A percentile compares a stretch with the other conserved stretches of the same genome.
Conservation (phyloP, 305 asterid species). For the Ajuga reptans region DNA sequence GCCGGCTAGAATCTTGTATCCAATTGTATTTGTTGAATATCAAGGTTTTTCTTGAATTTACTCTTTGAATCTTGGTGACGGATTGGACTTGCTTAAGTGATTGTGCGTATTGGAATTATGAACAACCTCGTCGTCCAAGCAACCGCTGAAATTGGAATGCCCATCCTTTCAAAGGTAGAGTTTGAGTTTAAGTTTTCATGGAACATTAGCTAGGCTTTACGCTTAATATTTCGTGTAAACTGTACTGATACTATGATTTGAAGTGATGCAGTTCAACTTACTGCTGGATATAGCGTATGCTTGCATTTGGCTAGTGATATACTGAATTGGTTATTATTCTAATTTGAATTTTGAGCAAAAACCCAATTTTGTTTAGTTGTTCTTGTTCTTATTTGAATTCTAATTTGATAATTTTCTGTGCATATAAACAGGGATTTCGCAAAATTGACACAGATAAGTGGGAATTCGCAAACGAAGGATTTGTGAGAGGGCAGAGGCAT, state of each 20-base stretch:
- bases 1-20: not conserved
- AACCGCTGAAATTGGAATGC: constrained; percentile 32
- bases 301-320: constrained; percentile 12
- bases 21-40: too few relatives aligned
- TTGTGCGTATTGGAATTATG: not conserved
- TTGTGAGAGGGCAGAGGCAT: constrained; percentile 52
- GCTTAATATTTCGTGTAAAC: not conserved
- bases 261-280: constrained; percentile 16
- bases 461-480: constrained; percentile 67
- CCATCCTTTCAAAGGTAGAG: constrained; percentile 46
- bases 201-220: constrained; percentile 5
- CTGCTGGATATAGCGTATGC: constrained; percentile 11
- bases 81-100: not conserved
- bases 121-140: constrained; percentile 12
- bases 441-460: constrained; percentile 62
- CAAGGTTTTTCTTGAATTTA: not conserved
- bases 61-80: not conserved
- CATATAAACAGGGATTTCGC: constrained; percentile 58
- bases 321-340: not conserved
- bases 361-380: not conserved
- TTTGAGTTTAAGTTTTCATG: constrained; percentile 32
- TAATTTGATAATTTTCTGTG: not conserved
- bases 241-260: constrained; percentile 16
- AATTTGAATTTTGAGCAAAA: not conserved
- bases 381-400: not conserved